Evolutionary conservation across 2,329 filamentous ascomycete genomes (phyloP).

Genomic region (Pseudogymnoascus sp.): DNA sequence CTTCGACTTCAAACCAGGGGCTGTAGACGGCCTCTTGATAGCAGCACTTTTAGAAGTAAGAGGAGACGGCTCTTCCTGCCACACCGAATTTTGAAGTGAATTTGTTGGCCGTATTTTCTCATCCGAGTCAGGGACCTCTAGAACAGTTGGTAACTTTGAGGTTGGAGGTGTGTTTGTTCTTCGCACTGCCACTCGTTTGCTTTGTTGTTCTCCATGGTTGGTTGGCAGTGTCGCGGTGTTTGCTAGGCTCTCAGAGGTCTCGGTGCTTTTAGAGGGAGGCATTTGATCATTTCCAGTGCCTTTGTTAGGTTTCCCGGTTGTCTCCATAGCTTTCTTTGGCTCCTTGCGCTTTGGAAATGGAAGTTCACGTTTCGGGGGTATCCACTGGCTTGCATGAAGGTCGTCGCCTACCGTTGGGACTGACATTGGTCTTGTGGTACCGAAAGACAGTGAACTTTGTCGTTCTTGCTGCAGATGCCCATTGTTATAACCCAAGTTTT

Average conservation of each 20-base stretch:
- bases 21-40: constrained; percentile 13
- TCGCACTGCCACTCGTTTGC: background rate
- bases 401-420: constrained; percentile 10
- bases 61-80: constrained; percentile 14
- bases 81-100: background rate
- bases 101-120: background rate
- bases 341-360: constrained; percentile 19
- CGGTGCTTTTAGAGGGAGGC: background rate
- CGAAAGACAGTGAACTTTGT: background rate
- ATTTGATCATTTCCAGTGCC: background rate
- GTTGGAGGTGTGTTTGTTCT: background rate
- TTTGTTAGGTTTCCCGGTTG: background rate
- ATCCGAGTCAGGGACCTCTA: background rate
- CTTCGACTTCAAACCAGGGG: constrained; percentile 18
- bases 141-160: background rate
- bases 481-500: background rate
- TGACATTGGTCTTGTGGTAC: constrained; percentile 13
- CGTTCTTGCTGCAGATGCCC: background rate
- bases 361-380: constrained; percentile 23
- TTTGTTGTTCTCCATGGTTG: constrained; percentile 1
- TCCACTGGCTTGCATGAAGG: constrained; percentile 10
- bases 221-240: constrained; percentile 13
- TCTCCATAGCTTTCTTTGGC: background rate
- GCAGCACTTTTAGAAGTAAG: constrained; percentile 17
- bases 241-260: background rate